These are phyloP conservation scores for Allium sativum DNA, from an alignment of 106 monocot genomes.

Conservation along the genomic window DNA sequence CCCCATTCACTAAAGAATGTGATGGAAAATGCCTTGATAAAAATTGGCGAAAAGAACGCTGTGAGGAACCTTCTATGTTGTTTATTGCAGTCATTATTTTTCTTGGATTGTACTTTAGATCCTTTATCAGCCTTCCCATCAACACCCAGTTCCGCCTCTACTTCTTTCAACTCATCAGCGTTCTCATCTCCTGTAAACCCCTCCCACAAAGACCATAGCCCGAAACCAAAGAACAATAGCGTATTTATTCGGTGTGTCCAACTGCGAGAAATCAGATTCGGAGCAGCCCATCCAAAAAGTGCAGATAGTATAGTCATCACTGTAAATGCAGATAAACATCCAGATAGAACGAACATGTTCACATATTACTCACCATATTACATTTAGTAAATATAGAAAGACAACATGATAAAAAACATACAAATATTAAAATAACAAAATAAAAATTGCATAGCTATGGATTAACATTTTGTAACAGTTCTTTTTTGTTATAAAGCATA, in stretches of 20 bases:
- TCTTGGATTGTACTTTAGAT: slow-evolving; percentile 52
- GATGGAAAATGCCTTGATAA: slow-evolving; percentile 95
- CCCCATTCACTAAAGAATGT: slow-evolving; percentile 99
- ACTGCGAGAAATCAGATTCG: slow-evolving; percentile 83
- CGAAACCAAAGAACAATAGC: slow-evolving; percentile 82
- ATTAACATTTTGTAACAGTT: no score
- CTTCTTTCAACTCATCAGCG: slow-evolving; percentile 82
- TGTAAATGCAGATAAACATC: no score
- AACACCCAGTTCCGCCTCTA: slow-evolving; percentile 85
- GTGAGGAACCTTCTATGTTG: slow-evolving; percentile 50
- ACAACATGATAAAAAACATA: no score
- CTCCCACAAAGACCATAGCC: slow-evolving; percentile 94
- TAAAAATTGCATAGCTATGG: no score
- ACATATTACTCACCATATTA: no score
- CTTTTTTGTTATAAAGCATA: no score
- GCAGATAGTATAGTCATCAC: no score
- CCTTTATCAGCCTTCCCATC: slow-evolving; percentile 43
- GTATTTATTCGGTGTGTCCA: slow-evolving; percentile 90
- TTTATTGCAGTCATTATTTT: slow-evolving; percentile 68
- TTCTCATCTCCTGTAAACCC: slow-evolving; percentile 72
- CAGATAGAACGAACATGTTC: no score
- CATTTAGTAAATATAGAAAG: no score
- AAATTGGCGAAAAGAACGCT: slow-evolving; percentile 84
- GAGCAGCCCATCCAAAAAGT: no score
- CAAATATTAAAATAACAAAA: no score